Conservation (phyloP, 139 green algal genomes). For the Limnomonas spitsbergensis region DNA sequence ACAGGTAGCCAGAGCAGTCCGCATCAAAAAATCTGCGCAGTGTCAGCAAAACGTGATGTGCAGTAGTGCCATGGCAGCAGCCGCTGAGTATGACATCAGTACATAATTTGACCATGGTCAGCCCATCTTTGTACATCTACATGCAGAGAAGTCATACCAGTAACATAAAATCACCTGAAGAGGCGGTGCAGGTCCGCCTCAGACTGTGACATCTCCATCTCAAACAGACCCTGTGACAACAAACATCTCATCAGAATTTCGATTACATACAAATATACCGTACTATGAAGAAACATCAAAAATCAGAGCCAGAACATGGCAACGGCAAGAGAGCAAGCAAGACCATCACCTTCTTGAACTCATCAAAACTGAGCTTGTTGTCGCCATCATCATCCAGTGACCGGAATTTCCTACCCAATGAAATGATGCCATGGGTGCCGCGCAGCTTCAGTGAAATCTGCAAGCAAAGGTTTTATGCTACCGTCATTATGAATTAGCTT, state of each 20-base stretch:
- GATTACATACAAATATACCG: conserved; percentile 2
- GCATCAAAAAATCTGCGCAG: conserved; percentile 35
- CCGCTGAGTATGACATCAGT: no score
- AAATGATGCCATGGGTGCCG: conserved; percentile 51
- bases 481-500: neutral
- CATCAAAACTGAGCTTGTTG: conserved; percentile 33
- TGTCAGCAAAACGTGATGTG: no score
- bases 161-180: conserved; percentile 24
- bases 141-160: no score
- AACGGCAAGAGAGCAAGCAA: no score
- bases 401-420: conserved; percentile 49
- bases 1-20: conserved; percentile 44
- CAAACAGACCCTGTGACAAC: conserved; percentile 23
- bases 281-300: neutral
- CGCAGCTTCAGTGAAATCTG: conserved; percentile 42
- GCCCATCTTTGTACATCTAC: no score
- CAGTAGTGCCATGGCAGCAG: no score
- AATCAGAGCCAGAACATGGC: neutral
- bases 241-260: neutral
- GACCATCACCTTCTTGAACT: conserved; percentile 28
- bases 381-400: conserved; percentile 48
- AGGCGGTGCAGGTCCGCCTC: conserved; percentile 36
- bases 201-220: conserved; percentile 30
- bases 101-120: no score
- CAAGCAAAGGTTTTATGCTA: neutral